Percentiles rank a stretch among this genome's conserved stretches.
These are phyloP conservation scores for Fusarium palustre DNA, from an alignment of 2,329 filamentous ascomycete genomes.

Conservation along the genomic window DNA sequence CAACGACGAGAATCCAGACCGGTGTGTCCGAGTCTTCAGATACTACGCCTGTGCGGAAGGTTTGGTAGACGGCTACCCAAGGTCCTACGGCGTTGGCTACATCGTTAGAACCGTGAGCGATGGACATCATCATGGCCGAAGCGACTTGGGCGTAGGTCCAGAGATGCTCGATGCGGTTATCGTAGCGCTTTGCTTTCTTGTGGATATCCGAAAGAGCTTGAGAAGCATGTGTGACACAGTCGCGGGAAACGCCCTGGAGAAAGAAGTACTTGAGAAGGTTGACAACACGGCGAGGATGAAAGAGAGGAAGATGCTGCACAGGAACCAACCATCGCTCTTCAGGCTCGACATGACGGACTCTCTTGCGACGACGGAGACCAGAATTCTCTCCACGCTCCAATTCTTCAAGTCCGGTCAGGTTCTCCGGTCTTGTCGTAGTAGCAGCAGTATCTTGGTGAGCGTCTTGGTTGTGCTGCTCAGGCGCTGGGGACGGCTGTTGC, in stretches of 20 bases:
- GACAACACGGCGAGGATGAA: not conserved
- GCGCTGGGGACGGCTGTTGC: fast-evolving
- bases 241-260: not conserved
- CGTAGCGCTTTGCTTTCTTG: not conserved
- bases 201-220: not conserved
- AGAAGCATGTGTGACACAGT: not conserved
- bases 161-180: not conserved
- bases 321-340: not conserved
- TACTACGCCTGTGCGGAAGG: not conserved
- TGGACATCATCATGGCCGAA: constrained; percentile 1
- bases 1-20: not conserved
- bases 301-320: not conserved
- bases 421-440: not conserved
- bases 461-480: not conserved
- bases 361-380: not conserved
- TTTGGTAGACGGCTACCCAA: not conserved
- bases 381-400: not conserved
- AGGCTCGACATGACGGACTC: not conserved
- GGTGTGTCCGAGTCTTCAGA: not conserved
- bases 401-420: not conserved
- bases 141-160: not conserved
- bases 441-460: not conserved
- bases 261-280: not conserved
- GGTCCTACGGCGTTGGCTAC: not conserved
- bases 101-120: not conserved